Conservation (phyloP, 2,329 filamentous ascomycete species). For the Ceratocystis destructans region DNA sequence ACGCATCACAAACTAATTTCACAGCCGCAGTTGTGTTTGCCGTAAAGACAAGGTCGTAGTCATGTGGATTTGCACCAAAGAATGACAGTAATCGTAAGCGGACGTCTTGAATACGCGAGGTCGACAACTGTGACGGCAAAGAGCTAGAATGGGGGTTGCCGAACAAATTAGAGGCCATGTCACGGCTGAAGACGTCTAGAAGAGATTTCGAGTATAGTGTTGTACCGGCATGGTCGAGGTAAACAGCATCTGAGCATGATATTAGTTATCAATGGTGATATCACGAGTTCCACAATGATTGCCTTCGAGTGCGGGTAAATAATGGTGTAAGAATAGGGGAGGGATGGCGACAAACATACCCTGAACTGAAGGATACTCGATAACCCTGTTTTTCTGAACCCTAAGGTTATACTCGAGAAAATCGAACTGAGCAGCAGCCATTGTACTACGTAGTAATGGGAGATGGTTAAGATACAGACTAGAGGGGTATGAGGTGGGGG, state of each 20-base stretch:
- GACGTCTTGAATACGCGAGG: constrained; percentile 42
- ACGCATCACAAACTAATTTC: constrained; percentile 46
- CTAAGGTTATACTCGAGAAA: constrained; percentile 38
- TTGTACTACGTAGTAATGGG: neutral
- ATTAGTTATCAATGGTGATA: neutral
- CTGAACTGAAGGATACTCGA: constrained; percentile 57
- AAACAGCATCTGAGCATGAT: constrained; percentile 28
- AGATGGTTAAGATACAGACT: neutral
- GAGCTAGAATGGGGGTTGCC: constrained; percentile 57
- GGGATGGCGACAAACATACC: constrained; percentile 31
- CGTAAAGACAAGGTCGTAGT: constrained; percentile 49
- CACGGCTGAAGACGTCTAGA: constrained; percentile 40
- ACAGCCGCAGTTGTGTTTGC: constrained; percentile 50
- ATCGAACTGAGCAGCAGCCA: constrained; percentile 8
- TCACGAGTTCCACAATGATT: too few species aligned
- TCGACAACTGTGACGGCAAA: constrained; percentile 42
- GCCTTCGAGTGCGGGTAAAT: neutral
- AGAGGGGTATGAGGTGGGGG: neutral
- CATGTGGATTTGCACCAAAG: constrained; percentile 42
- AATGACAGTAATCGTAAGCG: constrained; percentile 41
- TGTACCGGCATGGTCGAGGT: constrained; percentile 45
- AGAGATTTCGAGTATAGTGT: constrained; percentile 47
- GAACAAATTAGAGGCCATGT: constrained; percentile 45
- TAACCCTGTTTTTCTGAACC: constrained; percentile 44
- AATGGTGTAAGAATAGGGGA: neutral